Percentiles rank a stretch among this genome's conserved stretches.
These are phyloP conservation scores for Sindora glabra DNA, from an alignment of 306 rosid genomes.

Conservation along the genomic window DNA sequence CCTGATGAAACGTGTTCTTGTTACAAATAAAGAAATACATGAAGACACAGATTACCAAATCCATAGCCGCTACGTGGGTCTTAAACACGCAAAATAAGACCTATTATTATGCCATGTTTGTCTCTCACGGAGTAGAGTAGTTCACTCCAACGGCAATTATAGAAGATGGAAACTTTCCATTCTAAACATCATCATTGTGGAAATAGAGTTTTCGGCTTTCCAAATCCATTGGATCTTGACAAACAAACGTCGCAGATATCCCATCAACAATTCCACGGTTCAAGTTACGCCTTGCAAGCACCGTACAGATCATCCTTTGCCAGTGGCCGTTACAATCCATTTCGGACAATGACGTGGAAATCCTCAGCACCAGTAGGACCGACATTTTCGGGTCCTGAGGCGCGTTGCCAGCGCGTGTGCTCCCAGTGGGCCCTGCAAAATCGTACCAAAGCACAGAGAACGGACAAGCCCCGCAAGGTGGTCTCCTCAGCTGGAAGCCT, in stretches of 20 bases:
- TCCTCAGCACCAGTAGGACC: not conserved
- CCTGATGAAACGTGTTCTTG: no score
- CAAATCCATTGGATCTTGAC: no score
- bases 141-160: no score
- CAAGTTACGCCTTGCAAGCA: not conserved
- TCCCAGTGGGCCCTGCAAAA: not conserved
- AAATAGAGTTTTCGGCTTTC: no score
- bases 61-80: no score
- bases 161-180: no score
- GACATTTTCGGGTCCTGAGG: not conserved
- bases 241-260: not conserved
- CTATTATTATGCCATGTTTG: no score
- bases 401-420: not conserved
- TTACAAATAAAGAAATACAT: no score
- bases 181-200: no score
- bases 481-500: slow-evolving; percentile 12
- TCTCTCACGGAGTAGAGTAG: no score
- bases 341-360: not conserved
- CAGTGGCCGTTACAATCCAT: not conserved
- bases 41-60: no score
- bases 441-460: not conserved
- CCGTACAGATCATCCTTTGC: not conserved
- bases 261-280: not conserved
- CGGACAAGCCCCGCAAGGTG: not conserved
- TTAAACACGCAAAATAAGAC: no score